Base-by-base conservation (phyloP, 1,284 basidiomycete species). In the Moniliella sp. region DNA sequence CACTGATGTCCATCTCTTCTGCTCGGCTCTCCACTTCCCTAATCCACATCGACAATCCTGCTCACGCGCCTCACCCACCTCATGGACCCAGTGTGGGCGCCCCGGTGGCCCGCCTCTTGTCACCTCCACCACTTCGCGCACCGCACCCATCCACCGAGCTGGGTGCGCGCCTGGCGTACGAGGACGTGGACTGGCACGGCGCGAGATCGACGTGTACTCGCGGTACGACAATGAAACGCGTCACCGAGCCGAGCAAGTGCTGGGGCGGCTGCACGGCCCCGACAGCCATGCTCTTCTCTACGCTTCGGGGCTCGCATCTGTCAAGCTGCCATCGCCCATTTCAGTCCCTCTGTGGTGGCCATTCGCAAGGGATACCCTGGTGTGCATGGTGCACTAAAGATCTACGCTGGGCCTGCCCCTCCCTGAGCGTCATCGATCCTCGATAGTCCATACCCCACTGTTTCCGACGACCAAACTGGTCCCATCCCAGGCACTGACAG, bases 341-440 rank as follows among this genome's bases (percentile, higher is more conserved):
- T 68, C 47, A 67, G 72, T n/a, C 83, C 83, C 0, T 74, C 72
- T 45, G 72, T 78, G n/a, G 69, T 91, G 40, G 81, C 80, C 5
- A 76, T 88, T 35, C 69, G 69, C 2, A 69, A 62, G 3, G 83
- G 82, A 2, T 91, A 88, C 60, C 71, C 74, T 58, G 83, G 83
- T 1, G 72, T 69, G 32, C 76, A 82, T 50, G 64, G 63, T 3
- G 67, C 72, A 18, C 70, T 88, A 35, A 65, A 70, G 12, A 64
- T 76, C 10, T 81, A 75, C 53, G 62, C 65, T 40, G 70, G 70
- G 40, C 66, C 63, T n/a, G n/a, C n/a, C n/a, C n/a, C n/a, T n/a
- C n/a, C 27, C 38, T 57, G 39, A 61, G 69, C 29, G 35, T 83
- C 27, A 78, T 88, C 42, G 71, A 69, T 43, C 59, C n/a, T 84